phyloP scores from a whole-genome alignment of 2,329 filamentous ascomycete genomes.

The Talaromyces verruculosus region DNA sequence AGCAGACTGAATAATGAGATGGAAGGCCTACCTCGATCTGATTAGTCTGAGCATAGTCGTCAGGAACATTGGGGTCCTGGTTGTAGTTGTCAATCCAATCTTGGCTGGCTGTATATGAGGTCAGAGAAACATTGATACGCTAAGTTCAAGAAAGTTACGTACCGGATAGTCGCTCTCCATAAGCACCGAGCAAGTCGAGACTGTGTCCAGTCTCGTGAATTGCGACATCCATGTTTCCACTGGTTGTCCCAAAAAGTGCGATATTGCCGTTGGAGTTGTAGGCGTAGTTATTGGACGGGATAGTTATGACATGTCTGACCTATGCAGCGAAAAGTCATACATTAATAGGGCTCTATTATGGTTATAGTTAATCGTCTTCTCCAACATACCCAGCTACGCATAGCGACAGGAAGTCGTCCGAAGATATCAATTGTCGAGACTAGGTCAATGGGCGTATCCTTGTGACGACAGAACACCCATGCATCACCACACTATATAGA shows the following conservation, averaged over 20 bases:
- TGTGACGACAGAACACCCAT: slow-evolving; percentile 19
- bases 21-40: slow-evolving; percentile 5
- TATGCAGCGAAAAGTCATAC: background rate
- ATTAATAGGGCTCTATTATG: background rate
- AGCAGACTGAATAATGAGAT: background rate
- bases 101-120: slow-evolving; percentile 6
- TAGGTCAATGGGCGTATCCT: slow-evolving; percentile 4
- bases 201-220: slow-evolving; percentile 20
- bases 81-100: slow-evolving; percentile 19
- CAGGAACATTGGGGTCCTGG: slow-evolving; percentile 17
- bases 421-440: slow-evolving; percentile 17
- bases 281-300: slow-evolving; percentile 9
- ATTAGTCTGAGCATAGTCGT: slow-evolving; percentile 16
- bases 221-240: slow-evolving; percentile 13
- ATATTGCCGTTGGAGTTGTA: slow-evolving; percentile 20
- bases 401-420: slow-evolving; percentile 17
- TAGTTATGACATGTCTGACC: slow-evolving; percentile 19
- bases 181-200: slow-evolving; percentile 20
- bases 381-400: slow-evolving; percentile 18
- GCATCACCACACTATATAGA: slow-evolving; percentile 13
- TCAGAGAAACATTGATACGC: background rate
- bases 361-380: background rate
- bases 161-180: slow-evolving; percentile 17
- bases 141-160: background rate
- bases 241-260: slow-evolving; percentile 18